Evolutionary conservation across 148 eudicot genomes (phyloP).

Genomic region (Vaccinium vitisidaea): DNA sequence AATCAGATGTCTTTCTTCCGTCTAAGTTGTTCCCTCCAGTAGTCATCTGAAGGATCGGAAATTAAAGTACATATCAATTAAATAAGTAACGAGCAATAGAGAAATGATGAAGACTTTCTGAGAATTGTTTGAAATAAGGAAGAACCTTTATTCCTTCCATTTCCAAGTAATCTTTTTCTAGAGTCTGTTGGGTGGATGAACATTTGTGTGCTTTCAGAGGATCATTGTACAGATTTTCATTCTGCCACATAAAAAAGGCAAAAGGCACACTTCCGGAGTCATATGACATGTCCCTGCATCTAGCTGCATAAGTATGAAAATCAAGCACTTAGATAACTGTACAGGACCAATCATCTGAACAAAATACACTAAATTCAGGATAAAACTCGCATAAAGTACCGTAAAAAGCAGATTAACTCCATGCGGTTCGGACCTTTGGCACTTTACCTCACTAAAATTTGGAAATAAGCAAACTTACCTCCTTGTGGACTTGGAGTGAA

Average conservation of each 20-base stretch:
- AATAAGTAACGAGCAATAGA: not conserved
- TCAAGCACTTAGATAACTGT: not conserved
- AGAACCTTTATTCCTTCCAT: conserved; percentile 39
- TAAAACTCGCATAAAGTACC: not conserved
- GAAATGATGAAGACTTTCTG: not conserved
- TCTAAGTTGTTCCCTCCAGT: conserved; percentile 33
- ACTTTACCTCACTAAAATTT: not conserved
- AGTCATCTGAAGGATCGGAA: conserved; percentile 25
- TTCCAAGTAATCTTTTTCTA: conserved; percentile 48
- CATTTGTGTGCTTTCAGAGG: conserved; percentile 35
- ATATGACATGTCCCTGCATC: conserved; percentile 49
- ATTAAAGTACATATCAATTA: not conserved
- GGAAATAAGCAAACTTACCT: not conserved
- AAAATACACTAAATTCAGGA: not conserved
- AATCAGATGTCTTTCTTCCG: conserved; percentile 47
- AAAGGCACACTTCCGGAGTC: conserved; percentile 49
- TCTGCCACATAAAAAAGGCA: conserved; percentile 41
- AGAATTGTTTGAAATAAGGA: not conserved
- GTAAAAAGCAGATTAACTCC: not conserved
- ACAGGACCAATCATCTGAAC: not conserved
- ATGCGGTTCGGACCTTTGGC: not conserved
- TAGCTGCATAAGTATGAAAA: conserved; percentile 45
- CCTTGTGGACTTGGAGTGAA: not conserved
- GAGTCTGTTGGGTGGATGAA: conserved; percentile 39
- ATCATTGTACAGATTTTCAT: conserved; percentile 43